Percentiles rank a stretch among this genome's conserved stretches.
phyloP scores from a whole-genome alignment of 768 basidiomycete genomes.

The Kwoniella dejecticola region DNA sequence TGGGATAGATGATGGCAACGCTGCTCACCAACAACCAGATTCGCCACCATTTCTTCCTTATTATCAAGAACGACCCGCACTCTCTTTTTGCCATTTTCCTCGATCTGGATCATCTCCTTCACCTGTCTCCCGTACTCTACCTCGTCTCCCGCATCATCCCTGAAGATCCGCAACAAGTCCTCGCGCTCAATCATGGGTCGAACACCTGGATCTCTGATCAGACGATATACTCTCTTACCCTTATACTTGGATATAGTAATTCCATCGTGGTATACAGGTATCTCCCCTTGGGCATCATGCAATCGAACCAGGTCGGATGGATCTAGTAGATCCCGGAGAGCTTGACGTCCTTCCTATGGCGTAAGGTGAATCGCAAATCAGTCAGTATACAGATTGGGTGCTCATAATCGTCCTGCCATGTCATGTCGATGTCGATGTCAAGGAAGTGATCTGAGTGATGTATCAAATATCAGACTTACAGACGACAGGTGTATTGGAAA shows the following conservation, averaged over 20 bases:
- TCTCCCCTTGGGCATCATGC: not conserved
- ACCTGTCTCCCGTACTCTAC: constrained; percentile 26
- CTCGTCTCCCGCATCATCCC: not conserved
- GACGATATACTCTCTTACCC: constrained; percentile 6
- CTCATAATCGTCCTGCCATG: too few relatives aligned
- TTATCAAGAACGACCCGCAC: constrained; percentile 1
- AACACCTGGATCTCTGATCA: constrained; percentile 6
- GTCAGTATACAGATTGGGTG: too few relatives aligned
- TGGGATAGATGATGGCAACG: too few relatives aligned
- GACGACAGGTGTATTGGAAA: constrained; percentile 22
- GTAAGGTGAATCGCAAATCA: too few relatives aligned
- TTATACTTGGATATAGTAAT: constrained; percentile 4
- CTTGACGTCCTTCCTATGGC: too few relatives aligned
- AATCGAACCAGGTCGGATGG: constrained; percentile 10
- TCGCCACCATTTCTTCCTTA: constrained; percentile 8
- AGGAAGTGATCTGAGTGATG: not conserved
- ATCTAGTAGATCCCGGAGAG: too few relatives aligned
- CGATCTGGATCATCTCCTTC: not conserved
- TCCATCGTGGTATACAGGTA: constrained; percentile 21
- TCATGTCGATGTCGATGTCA: too few relatives aligned
- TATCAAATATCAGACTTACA: constrained; percentile 6
- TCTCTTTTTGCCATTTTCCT: not conserved
- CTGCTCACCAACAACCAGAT: constrained; percentile 32
- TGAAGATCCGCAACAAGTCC: constrained; percentile 18
- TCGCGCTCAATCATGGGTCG: constrained; percentile 26